Percentiles rank a stretch among this genome's conserved stretches.
These are phyloP conservation scores for Annulohypoxylon maeteangense DNA, from an alignment of 495 filamentous ascomycete genomes.

Conservation along the genomic window DNA sequence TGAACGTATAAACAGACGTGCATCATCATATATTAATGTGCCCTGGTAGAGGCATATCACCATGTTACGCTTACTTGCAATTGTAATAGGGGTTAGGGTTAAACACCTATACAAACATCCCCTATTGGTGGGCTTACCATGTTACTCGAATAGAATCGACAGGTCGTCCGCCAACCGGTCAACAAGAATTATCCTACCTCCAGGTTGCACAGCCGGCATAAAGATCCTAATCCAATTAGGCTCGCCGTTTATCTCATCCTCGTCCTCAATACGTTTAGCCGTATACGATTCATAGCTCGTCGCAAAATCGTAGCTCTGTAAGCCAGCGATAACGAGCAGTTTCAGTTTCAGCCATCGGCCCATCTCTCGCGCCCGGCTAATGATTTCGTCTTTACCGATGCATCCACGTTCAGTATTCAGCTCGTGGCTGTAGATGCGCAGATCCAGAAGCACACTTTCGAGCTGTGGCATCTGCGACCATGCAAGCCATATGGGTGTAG, in stretches of 20 bases:
- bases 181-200: conserved; percentile 40
- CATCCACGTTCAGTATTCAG: conserved; percentile 39
- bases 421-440: conserved; percentile 45
- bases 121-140: no score
- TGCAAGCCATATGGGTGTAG: conserved; percentile 43
- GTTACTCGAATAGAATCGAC: neutral
- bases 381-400: conserved; percentile 36
- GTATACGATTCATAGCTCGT: conserved; percentile 27
- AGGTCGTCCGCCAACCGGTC: conserved; percentile 28
- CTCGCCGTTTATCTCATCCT: conserved; percentile 33
- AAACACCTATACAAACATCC: no score
- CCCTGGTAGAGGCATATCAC: no score
- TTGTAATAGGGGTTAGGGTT: no score
- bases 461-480: conserved; percentile 45
- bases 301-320: conserved; percentile 45
- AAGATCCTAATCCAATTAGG: conserved; percentile 48
- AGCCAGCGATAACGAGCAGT: conserved; percentile 42
- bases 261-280: conserved; percentile 21
- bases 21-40: no score
- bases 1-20: no score
- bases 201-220: conserved; percentile 33
- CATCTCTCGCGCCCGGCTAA: conserved; percentile 41
- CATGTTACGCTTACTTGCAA: neutral
- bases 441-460: conserved; percentile 43
- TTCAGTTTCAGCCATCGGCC: conserved; percentile 39